phyloP scores from a whole-genome alignment of 768 basidiomycete species.

The Pisolithus orientalis region DNA sequence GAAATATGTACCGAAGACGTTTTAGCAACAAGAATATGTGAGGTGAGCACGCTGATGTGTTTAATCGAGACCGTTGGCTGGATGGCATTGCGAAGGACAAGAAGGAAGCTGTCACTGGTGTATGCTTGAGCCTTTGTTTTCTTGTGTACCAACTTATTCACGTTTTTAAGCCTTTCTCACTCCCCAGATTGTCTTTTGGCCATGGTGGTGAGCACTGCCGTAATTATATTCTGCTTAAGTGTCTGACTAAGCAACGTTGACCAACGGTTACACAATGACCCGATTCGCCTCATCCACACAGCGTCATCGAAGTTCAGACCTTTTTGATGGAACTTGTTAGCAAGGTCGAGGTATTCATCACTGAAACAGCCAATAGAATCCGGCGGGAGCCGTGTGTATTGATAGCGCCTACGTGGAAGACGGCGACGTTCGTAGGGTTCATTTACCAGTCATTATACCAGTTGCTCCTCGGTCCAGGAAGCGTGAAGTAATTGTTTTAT shows the following conservation, averaged over 20 bases:
- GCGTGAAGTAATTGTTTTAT: no score
- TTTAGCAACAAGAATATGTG: slow-evolving; percentile 22
- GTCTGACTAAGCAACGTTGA: neutral
- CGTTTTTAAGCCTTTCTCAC: neutral
- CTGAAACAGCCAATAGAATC: slow-evolving; percentile 22
- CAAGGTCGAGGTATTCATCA: slow-evolving; percentile 44
- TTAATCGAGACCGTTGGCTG: slow-evolving; percentile 26
- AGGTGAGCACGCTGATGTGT: slow-evolving; percentile 26
- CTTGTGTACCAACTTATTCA: neutral
- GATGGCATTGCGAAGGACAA: slow-evolving; percentile 11
- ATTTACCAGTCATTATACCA: slow-evolving; percentile 26
- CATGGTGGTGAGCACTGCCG: slow-evolving; percentile 16
- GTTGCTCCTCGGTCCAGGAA: slow-evolving; percentile 8
- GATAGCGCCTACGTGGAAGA: slow-evolving; percentile 32
- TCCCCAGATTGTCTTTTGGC: slow-evolving; percentile 23
- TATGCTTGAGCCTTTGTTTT: slow-evolving; percentile 24
- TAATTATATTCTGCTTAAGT: neutral
- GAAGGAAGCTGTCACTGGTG: slow-evolving; percentile 17
- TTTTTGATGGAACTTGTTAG: slow-evolving; percentile 51
- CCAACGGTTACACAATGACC: neutral
- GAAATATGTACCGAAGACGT: neutral
- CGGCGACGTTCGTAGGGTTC: slow-evolving; percentile 23
- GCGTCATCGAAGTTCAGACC: slow-evolving; percentile 47
- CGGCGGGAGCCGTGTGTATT: slow-evolving; percentile 22
- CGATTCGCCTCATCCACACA: neutral